Base-by-base conservation (phyloP, 208 protist species). In the Angomonas deanei region DNA sequence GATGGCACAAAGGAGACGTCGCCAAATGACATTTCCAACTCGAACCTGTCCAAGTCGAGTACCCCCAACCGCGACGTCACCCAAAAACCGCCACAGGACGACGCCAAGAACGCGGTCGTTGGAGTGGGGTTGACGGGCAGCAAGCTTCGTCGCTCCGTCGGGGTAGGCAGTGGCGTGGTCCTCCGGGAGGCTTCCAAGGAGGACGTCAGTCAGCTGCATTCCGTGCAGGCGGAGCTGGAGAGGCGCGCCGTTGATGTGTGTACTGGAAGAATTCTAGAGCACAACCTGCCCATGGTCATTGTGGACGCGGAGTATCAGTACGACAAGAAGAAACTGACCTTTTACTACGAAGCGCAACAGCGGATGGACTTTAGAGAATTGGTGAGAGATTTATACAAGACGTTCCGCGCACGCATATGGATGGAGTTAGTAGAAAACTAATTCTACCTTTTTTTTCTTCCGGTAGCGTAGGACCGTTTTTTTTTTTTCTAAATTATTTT, bases 271-370 rank as follows among this genome's bases (percentile, higher is more conserved):
- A 85, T 94, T 19, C 80, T 88, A 23, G 91, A 96, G 52, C 84
- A 82, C 74, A 82, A 74, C 0, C 36, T 96, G 38, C 84, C 87
- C 2, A 94, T 96, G 85, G 78, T 82, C 3, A 91, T 96, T 64
- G 80, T 89, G n/a, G 91, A 94, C 57, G 91, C 91, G 0, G 91
- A 96, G 73, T 96, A 94, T 54, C 91, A 96, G 68, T 96, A 87
- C 66, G 91, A 96, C 38, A 88, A 82, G 69, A 94, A 94, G 48
- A 96, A 96, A 74, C 72, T 96, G 19, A 96, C 86, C 19, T 96
- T 96, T 61, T 96, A 88, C 66, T 96, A 94, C 61, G 82, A 94
- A 61, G 80, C 87, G 2, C 78, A 90, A 61, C 84, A 93, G 56
- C 76, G 90, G 38, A 86, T 91, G 76, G 91, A 96, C 69, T 96